A percentile compares a stretch with the other conserved stretches of the same genome.
These are phyloP conservation scores for Pseudogymnoascus sp. DNA, from an alignment of 2,329 filamentous ascomycete genomes.

Conservation along the genomic window DNA sequence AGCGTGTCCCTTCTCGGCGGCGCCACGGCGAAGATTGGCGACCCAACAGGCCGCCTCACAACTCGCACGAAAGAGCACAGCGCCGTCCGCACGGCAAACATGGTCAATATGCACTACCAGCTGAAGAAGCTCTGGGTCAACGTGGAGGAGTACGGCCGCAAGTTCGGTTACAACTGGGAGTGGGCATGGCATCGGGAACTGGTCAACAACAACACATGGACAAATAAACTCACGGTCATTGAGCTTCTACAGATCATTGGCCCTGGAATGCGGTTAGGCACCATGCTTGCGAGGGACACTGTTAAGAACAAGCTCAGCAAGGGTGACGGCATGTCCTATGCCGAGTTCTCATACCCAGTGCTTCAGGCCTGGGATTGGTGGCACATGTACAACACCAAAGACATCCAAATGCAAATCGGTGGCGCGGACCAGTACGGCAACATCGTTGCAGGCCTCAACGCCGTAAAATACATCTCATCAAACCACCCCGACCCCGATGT, in stretches of 20 bases:
- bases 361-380: slow-evolving; percentile 97
- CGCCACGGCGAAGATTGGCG: slow-evolving; percentile 70
- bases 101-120: slow-evolving; percentile 62
- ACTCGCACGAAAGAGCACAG: slow-evolving; percentile 49
- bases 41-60: slow-evolving; percentile 64
- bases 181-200: slow-evolving; percentile 62
- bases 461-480: slow-evolving; percentile 67
- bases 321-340: slow-evolving; percentile 87
- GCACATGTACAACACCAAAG: slow-evolving; percentile 64
- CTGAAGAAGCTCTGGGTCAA: slow-evolving; percentile 67
- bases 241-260: slow-evolving; percentile 73
- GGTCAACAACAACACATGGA: slow-evolving; percentile 79
- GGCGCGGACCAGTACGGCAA: slow-evolving; percentile 96
- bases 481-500: slow-evolving; percentile 43
- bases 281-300: slow-evolving; percentile 83
- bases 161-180: slow-evolving; percentile 59
- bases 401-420: slow-evolving; percentile 80
- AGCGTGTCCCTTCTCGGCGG: slow-evolving; percentile 63
- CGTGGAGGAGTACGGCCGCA: slow-evolving; percentile 57
- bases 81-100: slow-evolving; percentile 53
- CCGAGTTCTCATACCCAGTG: slow-evolving; percentile 88
- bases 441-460: slow-evolving; percentile 82
- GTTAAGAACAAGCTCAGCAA: slow-evolving; percentile 78
- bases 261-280: slow-evolving; percentile 65
- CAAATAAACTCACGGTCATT: slow-evolving; percentile 61